A percentile compares a stretch with the other conserved stretches of the same genome.
phyloP scores from a whole-genome alignment of 495 filamentous ascomycete species.

The Annulohypoxylon maeteangense region DNA sequence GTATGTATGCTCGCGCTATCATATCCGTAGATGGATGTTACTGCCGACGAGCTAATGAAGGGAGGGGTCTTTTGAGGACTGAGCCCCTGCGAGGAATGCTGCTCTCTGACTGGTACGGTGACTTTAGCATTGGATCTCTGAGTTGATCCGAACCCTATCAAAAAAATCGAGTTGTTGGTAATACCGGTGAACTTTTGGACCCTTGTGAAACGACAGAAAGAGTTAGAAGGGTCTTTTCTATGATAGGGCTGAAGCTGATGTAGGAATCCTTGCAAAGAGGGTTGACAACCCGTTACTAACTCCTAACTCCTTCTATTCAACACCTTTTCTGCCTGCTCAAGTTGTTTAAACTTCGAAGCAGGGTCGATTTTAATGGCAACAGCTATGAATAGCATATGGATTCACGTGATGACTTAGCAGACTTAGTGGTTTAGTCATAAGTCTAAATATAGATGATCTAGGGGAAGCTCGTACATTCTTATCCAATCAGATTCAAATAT shows the following conservation, averaged over 20 bases:
- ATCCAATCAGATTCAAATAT: not conserved
- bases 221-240: not conserved
- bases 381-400: not conserved
- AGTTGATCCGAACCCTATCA: not conserved
- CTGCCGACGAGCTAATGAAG: not conserved
- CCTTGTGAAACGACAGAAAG: not conserved
- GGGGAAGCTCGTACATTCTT: not conserved
- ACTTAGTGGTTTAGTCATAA: not conserved
- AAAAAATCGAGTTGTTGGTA: not conserved
- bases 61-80: not conserved
- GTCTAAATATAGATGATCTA: not conserved
- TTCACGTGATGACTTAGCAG: not conserved
- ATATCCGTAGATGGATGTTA: not conserved
- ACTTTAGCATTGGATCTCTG: not conserved
- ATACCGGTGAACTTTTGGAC: not conserved
- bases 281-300: not conserved
- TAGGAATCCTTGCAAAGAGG: not conserved
- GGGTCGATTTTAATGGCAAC: not conserved
- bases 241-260: slow-evolving; percentile 8
- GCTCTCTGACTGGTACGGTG: not conserved
- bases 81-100: not conserved
- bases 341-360: not conserved
- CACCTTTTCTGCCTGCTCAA: not conserved
- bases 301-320: not conserved
- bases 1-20: not conserved